These are phyloP conservation scores for Mercurialis annua DNA, from an alignment of 345 rosid species.

Conservation along the genomic window DNA sequence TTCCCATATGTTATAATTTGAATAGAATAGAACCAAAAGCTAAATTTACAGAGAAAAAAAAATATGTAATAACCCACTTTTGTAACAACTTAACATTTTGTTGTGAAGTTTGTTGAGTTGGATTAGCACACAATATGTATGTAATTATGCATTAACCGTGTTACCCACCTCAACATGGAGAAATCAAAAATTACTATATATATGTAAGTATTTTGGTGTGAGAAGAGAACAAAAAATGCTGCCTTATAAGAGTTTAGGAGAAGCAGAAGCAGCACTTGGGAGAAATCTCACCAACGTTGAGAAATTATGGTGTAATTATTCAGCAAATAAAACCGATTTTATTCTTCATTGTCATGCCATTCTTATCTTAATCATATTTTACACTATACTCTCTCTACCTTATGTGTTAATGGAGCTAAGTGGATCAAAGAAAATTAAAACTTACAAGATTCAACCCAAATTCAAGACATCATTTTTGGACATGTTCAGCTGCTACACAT, in stretches of 20 bases:
- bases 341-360: constrained; percentile 25
- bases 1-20: no score
- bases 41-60: no score
- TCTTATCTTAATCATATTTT: constrained; percentile 22
- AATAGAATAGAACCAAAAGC: no score
- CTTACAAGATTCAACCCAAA: constrained; percentile 26
- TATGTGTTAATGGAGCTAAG: constrained; percentile 15
- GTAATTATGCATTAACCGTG: no score
- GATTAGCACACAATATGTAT: no score
- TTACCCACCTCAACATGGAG: no score
- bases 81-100: no score
- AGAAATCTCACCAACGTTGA: constrained; percentile 16
- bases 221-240: constrained; percentile 16
- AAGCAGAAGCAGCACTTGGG: constrained; percentile 21
- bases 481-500: constrained; percentile 22
- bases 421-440: constrained; percentile 1
- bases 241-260: constrained; percentile 5
- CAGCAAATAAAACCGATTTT: constrained; percentile 21
- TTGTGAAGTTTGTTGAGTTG: no score
- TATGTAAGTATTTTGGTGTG: no score
- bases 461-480: constrained; percentile 9
- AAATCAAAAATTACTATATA: no score
- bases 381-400: constrained; percentile 20
- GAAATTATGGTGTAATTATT: constrained; percentile 26
- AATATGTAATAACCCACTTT: no score